These are phyloP conservation scores for Diaporthe sp. DNA, from an alignment of 2,329 filamentous ascomycete genomes.

Conservation along the genomic window DNA sequence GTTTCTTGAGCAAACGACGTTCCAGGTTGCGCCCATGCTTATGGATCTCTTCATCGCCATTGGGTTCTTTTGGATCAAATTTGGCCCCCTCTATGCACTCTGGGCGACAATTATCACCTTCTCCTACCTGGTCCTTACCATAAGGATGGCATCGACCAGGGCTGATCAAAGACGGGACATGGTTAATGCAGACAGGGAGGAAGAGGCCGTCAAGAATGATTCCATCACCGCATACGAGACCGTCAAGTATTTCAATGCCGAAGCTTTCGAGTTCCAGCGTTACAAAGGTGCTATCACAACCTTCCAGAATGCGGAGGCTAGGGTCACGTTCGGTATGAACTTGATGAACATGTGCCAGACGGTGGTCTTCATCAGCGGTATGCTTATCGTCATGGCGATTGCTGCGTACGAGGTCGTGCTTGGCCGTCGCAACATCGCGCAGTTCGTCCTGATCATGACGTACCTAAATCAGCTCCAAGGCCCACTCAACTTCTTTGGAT, in stretches of 20 bases:
- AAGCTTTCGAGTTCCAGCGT: conserved; percentile 81
- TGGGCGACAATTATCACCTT: conserved; percentile 93
- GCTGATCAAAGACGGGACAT: conserved; percentile 92
- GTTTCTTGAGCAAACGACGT: conserved; percentile 96
- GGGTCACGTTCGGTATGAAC: conserved; percentile 82
- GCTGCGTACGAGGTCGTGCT: conserved; percentile 83
- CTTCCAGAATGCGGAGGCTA: conserved; percentile 82
- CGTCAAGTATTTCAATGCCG: conserved; percentile 91
- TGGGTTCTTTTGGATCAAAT: conserved; percentile 81
- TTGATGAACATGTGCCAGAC: conserved; percentile 87
- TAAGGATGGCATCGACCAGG: conserved; percentile 94
- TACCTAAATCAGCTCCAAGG: conserved; percentile 86
- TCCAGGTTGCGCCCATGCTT: conserved; percentile 95
- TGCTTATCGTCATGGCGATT: conserved; percentile 79
- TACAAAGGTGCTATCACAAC: conserved; percentile 79
- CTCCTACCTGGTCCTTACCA: conserved; percentile 95
- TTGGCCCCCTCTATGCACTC: conserved; percentile 91
- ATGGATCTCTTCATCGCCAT: conserved; percentile 90
- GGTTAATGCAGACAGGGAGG: conserved; percentile 94
- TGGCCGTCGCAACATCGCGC: conserved; percentile 74
- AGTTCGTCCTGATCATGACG: conserved; percentile 81
- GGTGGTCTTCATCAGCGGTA: conserved; percentile 82
- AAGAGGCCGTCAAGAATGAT: conserved; percentile 98
- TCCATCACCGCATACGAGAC: conserved; percentile 99
- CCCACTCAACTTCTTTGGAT: conserved; percentile 89